A percentile compares a stretch with the other conserved stretches of the same genome.
Conservation (phyloP, 2,329 filamentous ascomycete genomes). For the Balansia obtecta region DNA sequence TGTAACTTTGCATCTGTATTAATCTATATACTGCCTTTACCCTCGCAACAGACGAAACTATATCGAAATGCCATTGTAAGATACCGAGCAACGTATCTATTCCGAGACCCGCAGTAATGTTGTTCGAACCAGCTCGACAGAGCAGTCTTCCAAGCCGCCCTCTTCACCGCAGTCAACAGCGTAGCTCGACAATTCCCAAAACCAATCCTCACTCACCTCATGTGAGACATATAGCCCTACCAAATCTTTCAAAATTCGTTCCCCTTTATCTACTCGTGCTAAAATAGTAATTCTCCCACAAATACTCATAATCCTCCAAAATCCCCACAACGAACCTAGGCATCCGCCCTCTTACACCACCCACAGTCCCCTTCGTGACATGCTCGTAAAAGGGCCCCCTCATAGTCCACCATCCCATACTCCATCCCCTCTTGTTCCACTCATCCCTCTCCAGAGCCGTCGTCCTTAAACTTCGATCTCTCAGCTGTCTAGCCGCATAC, state of each 20-base stretch:
- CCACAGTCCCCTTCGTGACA: slow-evolving; percentile 65
- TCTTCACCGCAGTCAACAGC: too few species aligned
- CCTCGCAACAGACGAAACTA: too few species aligned
- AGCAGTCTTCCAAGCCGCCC: too few species aligned
- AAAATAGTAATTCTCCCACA: slow-evolving; percentile 98
- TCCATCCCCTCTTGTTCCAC: slow-evolving; percentile 77
- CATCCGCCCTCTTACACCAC: slow-evolving; percentile 61
- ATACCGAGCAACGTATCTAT: too few species aligned
- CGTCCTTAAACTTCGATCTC: slow-evolving; percentile 62
- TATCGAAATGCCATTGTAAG: too few species aligned
- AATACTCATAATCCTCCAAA: slow-evolving; percentile 89
- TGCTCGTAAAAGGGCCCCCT: slow-evolving; percentile 95
- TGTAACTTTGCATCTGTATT: too few species aligned
- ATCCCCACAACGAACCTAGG: slow-evolving; percentile 74
- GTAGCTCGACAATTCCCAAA: too few species aligned
- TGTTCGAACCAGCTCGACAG: too few species aligned
- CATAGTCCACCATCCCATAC: slow-evolving; percentile 92
- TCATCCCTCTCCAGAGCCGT: slow-evolving; percentile 85
- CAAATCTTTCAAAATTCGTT: not conserved
- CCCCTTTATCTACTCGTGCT: slow-evolving; percentile 32
- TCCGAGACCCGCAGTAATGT: too few species aligned
- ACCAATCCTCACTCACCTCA: too few species aligned
- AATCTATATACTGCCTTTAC: too few species aligned
- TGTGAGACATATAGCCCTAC: too few species aligned
- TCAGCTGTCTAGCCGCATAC: slow-evolving; percentile 75